A percentile compares a stretch with the other conserved stretches of the same genome.
Evolutionary conservation across 805 yeast genomes (phyloP).

Genomic region (Cyberlindnera suaveolens): DNA sequence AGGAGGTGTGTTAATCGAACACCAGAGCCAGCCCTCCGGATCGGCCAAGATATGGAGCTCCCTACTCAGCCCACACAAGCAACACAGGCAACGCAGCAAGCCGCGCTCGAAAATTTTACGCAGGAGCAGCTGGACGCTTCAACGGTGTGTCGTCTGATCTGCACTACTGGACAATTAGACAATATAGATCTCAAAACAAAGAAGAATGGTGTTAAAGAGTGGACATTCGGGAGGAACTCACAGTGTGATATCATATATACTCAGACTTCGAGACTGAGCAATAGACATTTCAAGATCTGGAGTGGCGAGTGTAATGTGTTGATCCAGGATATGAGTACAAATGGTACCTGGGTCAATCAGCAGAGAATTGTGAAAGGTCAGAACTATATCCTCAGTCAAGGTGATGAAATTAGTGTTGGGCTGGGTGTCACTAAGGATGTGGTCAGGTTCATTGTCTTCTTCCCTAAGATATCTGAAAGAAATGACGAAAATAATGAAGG

Average conservation of each 20-base stretch:
- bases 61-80: constrained; percentile 36
- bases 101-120: constrained; percentile 25
- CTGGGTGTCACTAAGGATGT: constrained; percentile 73
- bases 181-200: constrained; percentile 38
- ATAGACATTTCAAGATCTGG: constrained; percentile 69
- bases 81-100: constrained; percentile 32
- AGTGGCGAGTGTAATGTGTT: constrained; percentile 47
- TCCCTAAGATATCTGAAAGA: constrained; percentile 20
- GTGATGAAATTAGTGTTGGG: constrained; percentile 91
- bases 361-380: constrained; percentile 66
- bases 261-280: constrained; percentile 62
- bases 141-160: constrained; percentile 50
- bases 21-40: no score
- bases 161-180: constrained; percentile 51
- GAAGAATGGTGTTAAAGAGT: constrained; percentile 32
- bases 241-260: constrained; percentile 58
- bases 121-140: constrained; percentile 33
- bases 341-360: constrained; percentile 86
- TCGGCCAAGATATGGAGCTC: constrained; percentile 21
- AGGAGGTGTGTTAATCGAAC: no score
- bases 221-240: constrained; percentile 73
- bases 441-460: constrained; percentile 39
- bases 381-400: constrained; percentile 78
- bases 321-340: constrained; percentile 68
- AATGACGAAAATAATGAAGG: constrained; percentile 31